phyloP scores from a whole-genome alignment of 768 basidiomycete species.

The Termitomyces sp. region DNA sequence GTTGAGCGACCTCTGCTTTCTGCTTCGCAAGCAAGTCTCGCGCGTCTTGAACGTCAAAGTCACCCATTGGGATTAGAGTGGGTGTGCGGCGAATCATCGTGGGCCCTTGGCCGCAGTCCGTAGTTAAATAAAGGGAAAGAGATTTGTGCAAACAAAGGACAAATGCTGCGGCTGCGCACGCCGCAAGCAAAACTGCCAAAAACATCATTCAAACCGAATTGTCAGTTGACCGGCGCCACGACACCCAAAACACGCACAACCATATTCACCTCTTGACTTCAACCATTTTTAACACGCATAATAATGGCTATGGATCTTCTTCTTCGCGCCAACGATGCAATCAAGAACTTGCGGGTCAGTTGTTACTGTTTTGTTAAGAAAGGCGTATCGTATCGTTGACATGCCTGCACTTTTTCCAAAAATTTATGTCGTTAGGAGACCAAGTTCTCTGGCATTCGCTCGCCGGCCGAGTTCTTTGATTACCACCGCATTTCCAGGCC shows the following conservation, averaged over 20 bases:
- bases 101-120: slow-evolving; percentile 2
- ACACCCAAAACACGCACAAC: slow-evolving; percentile 6
- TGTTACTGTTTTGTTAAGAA: background rate
- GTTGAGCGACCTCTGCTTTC: slow-evolving; percentile 35
- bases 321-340: slow-evolving; percentile 60
- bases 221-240: slow-evolving; percentile 2
- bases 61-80: slow-evolving; percentile 72
- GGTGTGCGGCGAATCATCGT: slow-evolving; percentile 74
- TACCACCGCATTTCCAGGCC: slow-evolving; percentile 80
- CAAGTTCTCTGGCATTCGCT: slow-evolving; percentile 68
- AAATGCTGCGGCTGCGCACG: slow-evolving; percentile 16
- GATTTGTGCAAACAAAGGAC: slow-evolving; percentile 16
- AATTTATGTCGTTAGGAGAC: slow-evolving; percentile 53
- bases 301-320: slow-evolving; percentile 55
- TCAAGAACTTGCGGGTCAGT: slow-evolving; percentile 70
- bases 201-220: no score
- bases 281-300: slow-evolving; percentile 7
- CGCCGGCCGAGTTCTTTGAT: slow-evolving; percentile 80
- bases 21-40: slow-evolving; percentile 55
- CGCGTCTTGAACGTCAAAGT: slow-evolving; percentile 76
- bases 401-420: background rate
- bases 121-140: slow-evolving; percentile 4
- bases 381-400: slow-evolving; percentile 1
- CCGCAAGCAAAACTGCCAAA: background rate
- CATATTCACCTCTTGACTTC: slow-evolving; percentile 9